phyloP scores from a whole-genome alignment of 805 yeast genomes.

The Diddensiella transvaalensis region DNA sequence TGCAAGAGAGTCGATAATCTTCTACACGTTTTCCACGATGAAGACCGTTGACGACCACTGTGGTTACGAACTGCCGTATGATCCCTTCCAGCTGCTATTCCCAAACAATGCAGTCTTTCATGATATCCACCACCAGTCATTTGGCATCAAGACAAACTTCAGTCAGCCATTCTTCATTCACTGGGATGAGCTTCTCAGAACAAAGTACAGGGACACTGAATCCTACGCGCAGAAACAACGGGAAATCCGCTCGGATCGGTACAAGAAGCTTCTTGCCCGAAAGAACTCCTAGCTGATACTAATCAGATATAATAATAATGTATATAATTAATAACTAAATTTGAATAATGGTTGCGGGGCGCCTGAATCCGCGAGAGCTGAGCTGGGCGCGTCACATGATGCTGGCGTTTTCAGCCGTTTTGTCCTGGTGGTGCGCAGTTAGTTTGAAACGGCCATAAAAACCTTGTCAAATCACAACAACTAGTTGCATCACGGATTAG shows the following conservation, averaged over 20 bases:
- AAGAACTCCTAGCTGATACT: neutral
- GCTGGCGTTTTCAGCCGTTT: no score
- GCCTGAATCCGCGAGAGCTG: no score
- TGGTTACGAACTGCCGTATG: slow-evolving; percentile 92
- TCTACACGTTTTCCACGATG: slow-evolving; percentile 85
- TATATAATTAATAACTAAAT: no score
- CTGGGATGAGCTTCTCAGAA: slow-evolving; percentile 77
- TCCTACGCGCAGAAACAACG: slow-evolving; percentile 63
- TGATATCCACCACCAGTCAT: slow-evolving; percentile 95
- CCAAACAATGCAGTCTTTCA: slow-evolving; percentile 96
- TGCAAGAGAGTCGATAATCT: slow-evolving; percentile 69
- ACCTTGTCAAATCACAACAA: neutral
- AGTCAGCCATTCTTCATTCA: slow-evolving; percentile 94
- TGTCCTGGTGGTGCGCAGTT: no score
- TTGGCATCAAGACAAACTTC: slow-evolving; percentile 89
- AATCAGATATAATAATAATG: neutral
- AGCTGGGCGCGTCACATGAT: no score
- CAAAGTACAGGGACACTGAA: slow-evolving; percentile 66
- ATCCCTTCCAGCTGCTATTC: slow-evolving; percentile 83
- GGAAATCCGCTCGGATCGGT: slow-evolving; percentile 38
- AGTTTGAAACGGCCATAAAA: no score
- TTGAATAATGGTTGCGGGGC: no score
- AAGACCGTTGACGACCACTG: slow-evolving; percentile 98
- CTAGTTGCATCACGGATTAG: neutral
- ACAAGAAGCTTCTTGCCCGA: slow-evolving; percentile 1